These are phyloP conservation scores for Tolypocladium album DNA, from an alignment of 2,329 filamentous ascomycete genomes.

Conservation along the genomic window DNA sequence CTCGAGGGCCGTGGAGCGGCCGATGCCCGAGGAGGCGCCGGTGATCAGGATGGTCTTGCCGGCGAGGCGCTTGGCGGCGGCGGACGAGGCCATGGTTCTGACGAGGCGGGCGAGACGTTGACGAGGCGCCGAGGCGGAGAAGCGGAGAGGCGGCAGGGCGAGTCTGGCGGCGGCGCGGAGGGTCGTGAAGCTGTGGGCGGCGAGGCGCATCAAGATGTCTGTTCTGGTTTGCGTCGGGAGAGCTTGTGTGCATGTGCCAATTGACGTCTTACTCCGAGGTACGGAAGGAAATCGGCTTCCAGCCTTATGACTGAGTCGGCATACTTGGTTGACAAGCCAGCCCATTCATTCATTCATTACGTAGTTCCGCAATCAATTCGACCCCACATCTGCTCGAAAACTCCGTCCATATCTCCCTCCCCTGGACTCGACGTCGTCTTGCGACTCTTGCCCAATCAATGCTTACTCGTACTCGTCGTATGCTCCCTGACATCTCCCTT, in stretches of 20 bases:
- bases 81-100: slow-evolving; percentile 34
- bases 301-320: not conserved
- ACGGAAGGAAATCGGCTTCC: not conserved
- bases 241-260: not conserved
- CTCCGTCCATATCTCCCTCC: not conserved
- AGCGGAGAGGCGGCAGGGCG: not conserved
- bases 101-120: not conserved
- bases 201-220: not conserved
- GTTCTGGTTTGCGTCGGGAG: not conserved
- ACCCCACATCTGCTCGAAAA: not conserved
- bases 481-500: not conserved
- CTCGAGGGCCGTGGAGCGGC: slow-evolving; percentile 71
- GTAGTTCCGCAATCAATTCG: not conserved
- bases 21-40: slow-evolving; percentile 89
- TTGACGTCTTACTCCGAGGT: not conserved
- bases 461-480: not conserved
- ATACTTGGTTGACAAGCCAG: not conserved
- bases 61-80: slow-evolving; percentile 70
- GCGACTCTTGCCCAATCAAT: not conserved
- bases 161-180: not conserved
- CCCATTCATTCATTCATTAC: not conserved
- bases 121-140: not conserved
- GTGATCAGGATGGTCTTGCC: slow-evolving; percentile 92
- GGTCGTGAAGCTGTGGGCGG: not conserved
- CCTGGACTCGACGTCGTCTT: not conserved